Base-by-base conservation (phyloP, 2,329 filamentous ascomycete species). In the Hirsutella minnesotensis region DNA sequence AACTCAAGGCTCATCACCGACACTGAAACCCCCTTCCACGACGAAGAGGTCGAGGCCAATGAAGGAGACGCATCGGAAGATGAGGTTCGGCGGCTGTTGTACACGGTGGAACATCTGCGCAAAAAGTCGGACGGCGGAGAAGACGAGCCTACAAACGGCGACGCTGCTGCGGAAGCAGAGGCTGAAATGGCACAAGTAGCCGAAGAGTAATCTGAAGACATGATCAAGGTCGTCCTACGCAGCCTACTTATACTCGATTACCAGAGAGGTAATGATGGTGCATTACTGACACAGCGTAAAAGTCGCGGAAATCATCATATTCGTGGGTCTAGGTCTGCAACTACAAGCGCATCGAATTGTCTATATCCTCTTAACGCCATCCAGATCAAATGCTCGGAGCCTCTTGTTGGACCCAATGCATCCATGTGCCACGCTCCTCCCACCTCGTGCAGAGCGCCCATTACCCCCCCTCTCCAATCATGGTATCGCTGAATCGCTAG, bases 91-190 rank as follows among this genome's bases (percentile, higher is more conserved):
- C 57, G 58, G 41, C 53, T 73, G 8, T 47, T 75, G 27, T 72
- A 72, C 44, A 66, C 59, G 15, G 63, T 62, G 1, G 70, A 72
- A 49, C 65, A 60, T 33, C 51, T 75, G 49, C 66, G 72, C 38
- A 75, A 75, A 52, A 58, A 65, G 24, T 56, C 52, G 4, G 47
- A 52, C 16, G 39, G 53, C 45, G 27, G 47, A 39, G 39, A 45
- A 20, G 52, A 52, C 5, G 58, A 49, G 18, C 19, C 19, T 24
- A 15, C 27, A 10, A 18, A 22, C 19, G 36, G 30, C 12, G 43
- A 45, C 10, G 44, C 18, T 4, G 42, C 20, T 9, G 43, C 18
- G n/a, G 46, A 47, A 18, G 38, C n/a, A 4, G 43, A 51, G 7
- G 35, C 35, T 9, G 35, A 46, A 10, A 42, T 30, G n/a, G 40